Percentiles rank a stretch among this genome's conserved stretches.
Conservation (phyloP, 208 protist species). For the Leishmania tarentolae region DNA sequence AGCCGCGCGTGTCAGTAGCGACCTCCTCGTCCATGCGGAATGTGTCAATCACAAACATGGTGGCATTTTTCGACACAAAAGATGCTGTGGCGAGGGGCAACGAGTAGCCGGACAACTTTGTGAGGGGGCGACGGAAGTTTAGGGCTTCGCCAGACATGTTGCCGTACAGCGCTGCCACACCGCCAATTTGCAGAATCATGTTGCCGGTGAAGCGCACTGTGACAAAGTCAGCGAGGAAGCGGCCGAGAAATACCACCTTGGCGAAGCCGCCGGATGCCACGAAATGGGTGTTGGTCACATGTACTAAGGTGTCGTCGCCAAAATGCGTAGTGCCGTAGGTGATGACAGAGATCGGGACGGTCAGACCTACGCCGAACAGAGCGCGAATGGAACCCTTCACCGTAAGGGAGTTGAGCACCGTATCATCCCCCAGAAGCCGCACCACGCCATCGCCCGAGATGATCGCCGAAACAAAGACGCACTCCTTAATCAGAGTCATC, state of each 20-base stretch:
- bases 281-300: slow-evolving; percentile 45
- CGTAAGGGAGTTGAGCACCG: slow-evolving; percentile 61
- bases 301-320: slow-evolving; percentile 39
- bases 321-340: slow-evolving; percentile 61
- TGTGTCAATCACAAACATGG: slow-evolving; percentile 42
- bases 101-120: slow-evolving; percentile 3
- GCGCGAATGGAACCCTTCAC: slow-evolving; percentile 39
- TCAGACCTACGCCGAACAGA: slow-evolving; percentile 24
- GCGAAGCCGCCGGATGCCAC: slow-evolving; percentile 46
- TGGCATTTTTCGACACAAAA: slow-evolving; percentile 40
- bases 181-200: slow-evolving; percentile 49
- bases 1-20: neutral
- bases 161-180: slow-evolving; percentile 47
- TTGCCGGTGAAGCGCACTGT: slow-evolving; percentile 48
- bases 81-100: slow-evolving; percentile 28
- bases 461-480: slow-evolving; percentile 43
- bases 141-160: slow-evolving; percentile 27
- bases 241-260: slow-evolving; percentile 54
- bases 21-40: slow-evolving; percentile 15
- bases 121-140: slow-evolving; percentile 11
- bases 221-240: slow-evolving; percentile 37
- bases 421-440: slow-evolving; percentile 41
- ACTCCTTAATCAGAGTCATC: slow-evolving; percentile 48
- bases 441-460: slow-evolving; percentile 49
- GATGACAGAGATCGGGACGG: slow-evolving; percentile 34